phyloP scores from a whole-genome alignment of 352 stramenopile genomes.

The Phytophthora fragariaefolia region DNA sequence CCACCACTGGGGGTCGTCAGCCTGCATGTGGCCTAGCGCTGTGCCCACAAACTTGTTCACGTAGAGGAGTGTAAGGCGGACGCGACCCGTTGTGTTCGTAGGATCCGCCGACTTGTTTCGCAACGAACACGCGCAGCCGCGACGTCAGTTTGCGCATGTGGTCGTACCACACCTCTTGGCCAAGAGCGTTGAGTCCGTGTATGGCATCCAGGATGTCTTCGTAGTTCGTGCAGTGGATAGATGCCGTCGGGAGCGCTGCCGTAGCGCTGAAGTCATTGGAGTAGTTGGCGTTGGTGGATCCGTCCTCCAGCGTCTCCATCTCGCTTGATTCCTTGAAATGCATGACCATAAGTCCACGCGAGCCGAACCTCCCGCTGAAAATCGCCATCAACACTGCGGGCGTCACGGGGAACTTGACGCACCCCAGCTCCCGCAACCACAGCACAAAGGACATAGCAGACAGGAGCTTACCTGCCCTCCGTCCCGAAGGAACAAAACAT shows the following conservation, averaged over 20 bases:
- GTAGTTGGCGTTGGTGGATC: neutral
- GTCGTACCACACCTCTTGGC: neutral
- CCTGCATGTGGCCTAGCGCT: neutral
- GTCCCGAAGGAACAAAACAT: neutral
- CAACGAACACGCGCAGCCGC: neutral
- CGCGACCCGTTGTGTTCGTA: neutral
- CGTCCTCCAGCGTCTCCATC: neutral
- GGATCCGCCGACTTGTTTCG: neutral
- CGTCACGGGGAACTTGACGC: neutral
- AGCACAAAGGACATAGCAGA: neutral
- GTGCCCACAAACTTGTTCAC: neutral
- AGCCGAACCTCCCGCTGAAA: neutral
- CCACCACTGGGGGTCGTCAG: neutral
- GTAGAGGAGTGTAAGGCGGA: neutral
- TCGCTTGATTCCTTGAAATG: neutral
- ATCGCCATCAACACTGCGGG: too few relatives aligned
- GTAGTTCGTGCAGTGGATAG: neutral
- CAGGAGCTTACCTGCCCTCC: neutral
- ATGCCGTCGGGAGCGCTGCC: neutral
- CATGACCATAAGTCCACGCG: neutral
- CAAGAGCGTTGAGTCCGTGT: neutral
- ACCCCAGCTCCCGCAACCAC: neutral
- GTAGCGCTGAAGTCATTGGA: neutral
- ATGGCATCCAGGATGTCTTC: neutral
- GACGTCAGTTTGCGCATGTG: neutral